These are phyloP conservation scores for Kodamaea fukazawae DNA, from an alignment of 805 yeast genomes.

Conservation along the genomic window DNA sequence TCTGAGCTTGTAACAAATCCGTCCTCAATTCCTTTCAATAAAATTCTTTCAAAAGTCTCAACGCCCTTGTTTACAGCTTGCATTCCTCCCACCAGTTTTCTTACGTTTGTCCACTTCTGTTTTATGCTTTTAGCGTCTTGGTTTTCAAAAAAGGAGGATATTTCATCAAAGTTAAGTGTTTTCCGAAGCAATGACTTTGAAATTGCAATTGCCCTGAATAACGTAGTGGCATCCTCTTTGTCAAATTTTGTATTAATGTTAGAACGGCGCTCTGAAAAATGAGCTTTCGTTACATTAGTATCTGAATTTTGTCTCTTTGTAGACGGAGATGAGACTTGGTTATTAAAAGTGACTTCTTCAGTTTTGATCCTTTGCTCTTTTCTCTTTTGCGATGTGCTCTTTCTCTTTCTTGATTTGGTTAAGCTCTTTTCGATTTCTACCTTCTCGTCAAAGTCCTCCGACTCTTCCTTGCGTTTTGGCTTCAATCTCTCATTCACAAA, in stretches of 20 bases:
- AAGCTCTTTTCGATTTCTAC: too few species aligned
- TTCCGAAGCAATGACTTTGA: slow-evolving; percentile 58
- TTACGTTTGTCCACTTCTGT: slow-evolving; percentile 69
- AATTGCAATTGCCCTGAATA: slow-evolving; percentile 66
- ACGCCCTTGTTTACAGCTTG: slow-evolving; percentile 58
- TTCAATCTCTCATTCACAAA: too few species aligned
- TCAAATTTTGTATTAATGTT: slow-evolving; percentile 24
- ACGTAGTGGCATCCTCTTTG: slow-evolving; percentile 48
- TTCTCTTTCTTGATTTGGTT: too few species aligned
- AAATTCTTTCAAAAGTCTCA: slow-evolving; percentile 65
- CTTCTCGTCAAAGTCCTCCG: too few species aligned
- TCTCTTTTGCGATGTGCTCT: too few species aligned
- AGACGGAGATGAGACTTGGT: slow-evolving; percentile 10
- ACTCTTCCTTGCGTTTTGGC: too few species aligned
- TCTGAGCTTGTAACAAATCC: slow-evolving; percentile 51
- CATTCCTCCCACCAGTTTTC: slow-evolving; percentile 46
- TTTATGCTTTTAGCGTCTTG: slow-evolving; percentile 44
- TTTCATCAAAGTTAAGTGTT: slow-evolving; percentile 61
- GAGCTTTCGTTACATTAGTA: not conserved
- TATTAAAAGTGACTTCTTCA: too few species aligned
- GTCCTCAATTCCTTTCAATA: slow-evolving; percentile 55
- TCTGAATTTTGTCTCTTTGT: too few species aligned
- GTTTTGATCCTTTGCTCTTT: too few species aligned
- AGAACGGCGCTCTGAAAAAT: not conserved
- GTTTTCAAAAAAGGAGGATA: slow-evolving; percentile 48